Evolutionary conservation across 208 protist species (phyloP), one percentile per base, ranked within the genome.

Genomic region (Kentomonas sorsogonicus): DNA sequence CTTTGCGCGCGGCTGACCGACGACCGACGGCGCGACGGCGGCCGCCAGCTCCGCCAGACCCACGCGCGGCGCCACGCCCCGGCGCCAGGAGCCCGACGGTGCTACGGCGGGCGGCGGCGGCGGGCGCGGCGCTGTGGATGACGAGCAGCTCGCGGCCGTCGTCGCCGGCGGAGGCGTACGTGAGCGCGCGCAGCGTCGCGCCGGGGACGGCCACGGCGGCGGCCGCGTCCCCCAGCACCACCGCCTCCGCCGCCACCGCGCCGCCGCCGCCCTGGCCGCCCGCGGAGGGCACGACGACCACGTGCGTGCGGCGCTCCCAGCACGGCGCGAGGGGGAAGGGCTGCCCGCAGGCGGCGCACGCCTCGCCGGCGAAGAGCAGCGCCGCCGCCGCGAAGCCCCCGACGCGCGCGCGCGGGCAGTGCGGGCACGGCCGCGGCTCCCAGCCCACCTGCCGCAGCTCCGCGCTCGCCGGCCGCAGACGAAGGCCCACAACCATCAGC

Each of bases 111-210:
- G 22, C 13, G 27, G 9, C 15, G 40, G 50, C 88, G 0, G 82
- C 73, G 20, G 84, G 82, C n/a, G 79, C 86, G 20, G 83, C 82
- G 0, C 88, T 84, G 13, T 92, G 68, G 18, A 94, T 69, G 44
- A 83, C 84, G 25, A 86, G 77, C 48, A 94, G 41, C 45, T 77
- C 64, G 0, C 87, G 84, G 33, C 77, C 71, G 38, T 58, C 52
- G 25, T 78, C 77, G 62, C 73, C 71, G 52, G 79, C 85, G 3
- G 76, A 81, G 40, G 89, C 62, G 60, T 69, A 66, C 27, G 65
- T 73, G 11, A 90, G 31, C 9, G 30, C 27, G 13, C 4, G 6
- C 10, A 5, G 29, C 30, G 10, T 54, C 25, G 16, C 13, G 5
- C 29, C 16, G 25, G 23, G 2, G 52, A 27, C 41, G 10, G 29